These are phyloP conservation scores for Penicillium sp. DNA, from an alignment of 2,329 filamentous ascomycete genomes.

Conservation along the genomic window DNA sequence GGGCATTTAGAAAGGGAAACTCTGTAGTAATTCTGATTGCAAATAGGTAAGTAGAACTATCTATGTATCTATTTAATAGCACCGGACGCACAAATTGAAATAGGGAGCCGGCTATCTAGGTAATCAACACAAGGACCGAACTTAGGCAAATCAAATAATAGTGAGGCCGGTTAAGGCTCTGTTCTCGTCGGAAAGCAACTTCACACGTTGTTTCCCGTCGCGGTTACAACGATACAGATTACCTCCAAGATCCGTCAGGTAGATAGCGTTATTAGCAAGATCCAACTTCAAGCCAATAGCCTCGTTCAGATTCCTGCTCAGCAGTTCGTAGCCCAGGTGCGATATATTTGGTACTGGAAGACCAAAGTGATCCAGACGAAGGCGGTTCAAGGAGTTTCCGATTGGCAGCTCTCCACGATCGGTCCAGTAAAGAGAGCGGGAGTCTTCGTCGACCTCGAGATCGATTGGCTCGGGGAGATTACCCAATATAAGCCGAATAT, in stretches of 20 bases:
- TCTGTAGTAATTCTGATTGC: no score
- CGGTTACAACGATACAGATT: not conserved
- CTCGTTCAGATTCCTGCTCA: conserved; percentile 21
- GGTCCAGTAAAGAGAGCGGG: conserved; percentile 58
- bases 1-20: no score
- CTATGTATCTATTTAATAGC: no score
- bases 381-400: conserved; percentile 57
- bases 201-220: not conserved
- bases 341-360: not conserved
- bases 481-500: conserved; percentile 49
- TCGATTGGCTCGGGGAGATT: conserved; percentile 60
- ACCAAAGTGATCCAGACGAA: conserved; percentile 19
- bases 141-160: not conserved
- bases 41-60: no score
- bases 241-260: conserved; percentile 13
- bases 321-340: conserved; percentile 13
- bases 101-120: no score
- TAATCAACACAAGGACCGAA: no score
- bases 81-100: no score
- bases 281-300: conserved; percentile 16
- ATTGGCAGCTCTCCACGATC: conserved; percentile 60
- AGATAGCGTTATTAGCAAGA: conserved; percentile 2
- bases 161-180: not conserved
- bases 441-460: conserved; percentile 54
- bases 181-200: not conserved